Base-by-base conservation (phyloP, 768 basidiomycete species). In the Suillus hirtellus region DNA sequence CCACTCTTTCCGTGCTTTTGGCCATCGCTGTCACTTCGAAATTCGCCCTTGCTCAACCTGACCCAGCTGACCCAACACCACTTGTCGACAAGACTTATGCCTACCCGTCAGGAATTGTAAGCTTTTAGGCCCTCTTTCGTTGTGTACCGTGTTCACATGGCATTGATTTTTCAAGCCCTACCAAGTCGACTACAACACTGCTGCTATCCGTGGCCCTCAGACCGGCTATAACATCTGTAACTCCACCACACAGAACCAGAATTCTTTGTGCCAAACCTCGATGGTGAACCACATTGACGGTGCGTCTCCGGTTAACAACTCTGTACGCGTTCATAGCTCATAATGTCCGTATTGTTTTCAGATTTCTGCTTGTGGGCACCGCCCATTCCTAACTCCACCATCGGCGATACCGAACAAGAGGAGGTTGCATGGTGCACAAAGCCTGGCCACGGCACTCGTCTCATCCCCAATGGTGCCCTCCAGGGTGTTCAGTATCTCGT, bases 391-490 rank as follows among this genome's bases (percentile, higher is more conserved):
- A 79, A 84, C 69, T 78, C 82, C 14, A 73, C 77, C 14, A 87
- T 94, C 46, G 88, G 82, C 54, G 82, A 90, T 65, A 81, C 82
- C 10, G 93, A 95, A 71, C 86, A 80, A 27, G 76, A 80, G 60
- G 87, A 84, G 68, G 88, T 95, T 24, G 86, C 89, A 1, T 95
- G 84, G 82, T 95, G 92, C 74, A 83, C 86, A 14, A 84, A 87
- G 72, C 73, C 82, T 0, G 83, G 82, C 4, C 81, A 82, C 63
- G 92, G 92, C 1, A 85, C 89, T 2, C 89, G 92, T 63, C 70
- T 89, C 58, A 90, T 95, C 31, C 89, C 89, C 6, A 75, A 66
- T 0, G 88, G 87, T 34, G 81, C 90, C 31, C 72, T 93, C 34
- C 72, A 73, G 0, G 92, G 88, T 63, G 79, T 89, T 1, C 90